A percentile compares a stretch with the other conserved stretches of the same genome.
phyloP scores from a whole-genome alignment of 2,329 filamentous ascomycete genomes.

The Fusarium burgessii region DNA sequence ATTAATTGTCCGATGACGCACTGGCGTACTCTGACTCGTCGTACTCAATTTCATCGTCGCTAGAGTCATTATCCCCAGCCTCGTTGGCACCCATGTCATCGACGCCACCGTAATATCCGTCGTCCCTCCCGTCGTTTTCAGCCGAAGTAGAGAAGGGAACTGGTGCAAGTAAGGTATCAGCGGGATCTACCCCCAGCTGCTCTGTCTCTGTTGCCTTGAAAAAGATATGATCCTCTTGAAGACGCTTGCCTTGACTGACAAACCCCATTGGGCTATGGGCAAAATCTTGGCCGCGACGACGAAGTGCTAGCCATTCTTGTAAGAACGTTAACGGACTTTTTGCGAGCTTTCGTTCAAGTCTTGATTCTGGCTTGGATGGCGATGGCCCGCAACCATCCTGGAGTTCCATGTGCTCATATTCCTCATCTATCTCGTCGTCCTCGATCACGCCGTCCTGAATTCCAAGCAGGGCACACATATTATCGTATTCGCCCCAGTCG shows the following conservation, averaged over 20 bases:
- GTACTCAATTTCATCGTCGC: slow-evolving; percentile 42
- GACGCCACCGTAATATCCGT: slow-evolving; percentile 40
- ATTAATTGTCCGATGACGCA: slow-evolving; percentile 2
- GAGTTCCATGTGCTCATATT: neutral
- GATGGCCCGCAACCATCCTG: too few species aligned
- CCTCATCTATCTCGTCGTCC: neutral
- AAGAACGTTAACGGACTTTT: slow-evolving; percentile 59
- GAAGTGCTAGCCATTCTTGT: slow-evolving; percentile 67
- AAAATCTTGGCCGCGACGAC: slow-evolving; percentile 68
- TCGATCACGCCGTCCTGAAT: slow-evolving; percentile 28
- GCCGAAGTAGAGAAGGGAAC: slow-evolving; percentile 4
- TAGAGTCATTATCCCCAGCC: slow-evolving; percentile 32
- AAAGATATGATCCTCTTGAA: slow-evolving; percentile 63
- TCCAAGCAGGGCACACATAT: slow-evolving; percentile 51
- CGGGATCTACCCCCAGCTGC: neutral
- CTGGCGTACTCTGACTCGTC: slow-evolving; percentile 44
- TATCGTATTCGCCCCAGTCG: slow-evolving; percentile 59
- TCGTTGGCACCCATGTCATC: slow-evolving; percentile 47
- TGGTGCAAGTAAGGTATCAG: slow-evolving; percentile 9
- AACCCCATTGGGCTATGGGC: slow-evolving; percentile 70
- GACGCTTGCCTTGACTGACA: slow-evolving; percentile 63
- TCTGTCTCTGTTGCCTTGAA: slow-evolving; percentile 52
- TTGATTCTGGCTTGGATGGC: neutral
- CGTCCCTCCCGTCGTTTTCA: slow-evolving; percentile 10
- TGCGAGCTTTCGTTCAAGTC: slow-evolving; percentile 14